Evolutionary conservation across 2,329 filamentous ascomycete genomes (phyloP), one percentile per base, ranked within the genome.

Genomic region (Microdochium bolleyi): DNA sequence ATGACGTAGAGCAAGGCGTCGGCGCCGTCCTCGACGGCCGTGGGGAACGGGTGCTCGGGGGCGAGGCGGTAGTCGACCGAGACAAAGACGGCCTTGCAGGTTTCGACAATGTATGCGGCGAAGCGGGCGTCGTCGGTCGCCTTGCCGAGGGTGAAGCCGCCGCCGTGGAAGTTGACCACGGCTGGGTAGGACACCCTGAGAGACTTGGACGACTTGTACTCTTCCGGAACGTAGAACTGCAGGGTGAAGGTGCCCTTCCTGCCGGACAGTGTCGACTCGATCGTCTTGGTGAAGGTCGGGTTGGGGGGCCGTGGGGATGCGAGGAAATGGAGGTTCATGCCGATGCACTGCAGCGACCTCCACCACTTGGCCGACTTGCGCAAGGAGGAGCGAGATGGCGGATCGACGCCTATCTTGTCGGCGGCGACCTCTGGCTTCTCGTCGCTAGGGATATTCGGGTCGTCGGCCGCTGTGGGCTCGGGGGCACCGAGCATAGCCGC

Each of bases 1-100:
- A 77, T 73, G 25, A 87, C 71, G 62, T 85, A 84, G n/a, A 84
- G 62, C 9, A 87, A 64, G 1, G 83, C 80, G 55, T 86, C 83
- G 25, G 81, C 79, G 46, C 80, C 80, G 62, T 88, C 85, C 57
- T 88, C 82, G 0, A 87, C 75, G 0, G 82, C 78, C 0, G 78
- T 79, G 1, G 84, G 84, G 61, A 85, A 87, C 0, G 83, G 83
- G 57, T 79, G 73, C 60, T 80, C 78, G 0, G 85, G 85, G 0
- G 84, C 83, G 2, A 87, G 74, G n/a, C 85, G 77, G 62, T 88
- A 88, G 60, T 85, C 82, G 58, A 86, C 81, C 1, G 78, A 80
- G 55, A 87, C 77, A 52, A 85, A 76, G 22, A 87, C 71, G 25
- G 78, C 81, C 51, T 80, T 74, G 13, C 79, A 69, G 3, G 73